Percentiles rank a stretch among this genome's conserved stretches.
phyloP scores from a whole-genome alignment of 2,329 filamentous ascomycete species.

The Phyllosticta paracitricarpa region DNA sequence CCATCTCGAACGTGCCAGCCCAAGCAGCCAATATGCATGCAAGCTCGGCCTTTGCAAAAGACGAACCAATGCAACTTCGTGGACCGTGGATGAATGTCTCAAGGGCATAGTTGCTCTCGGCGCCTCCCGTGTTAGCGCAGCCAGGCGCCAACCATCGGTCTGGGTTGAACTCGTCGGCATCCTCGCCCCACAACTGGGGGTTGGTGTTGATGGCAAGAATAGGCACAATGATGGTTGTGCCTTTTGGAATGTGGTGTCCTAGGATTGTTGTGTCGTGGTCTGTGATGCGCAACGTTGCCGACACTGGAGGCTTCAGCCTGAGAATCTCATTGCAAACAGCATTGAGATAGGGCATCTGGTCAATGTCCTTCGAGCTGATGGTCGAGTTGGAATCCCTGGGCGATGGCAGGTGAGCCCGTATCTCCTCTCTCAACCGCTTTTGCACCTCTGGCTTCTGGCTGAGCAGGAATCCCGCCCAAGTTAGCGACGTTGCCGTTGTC shows the following conservation, averaged over 20 bases:
- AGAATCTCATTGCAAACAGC: conserved; percentile 71
- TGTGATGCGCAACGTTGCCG: conserved; percentile 58
- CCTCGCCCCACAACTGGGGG: conserved; percentile 61
- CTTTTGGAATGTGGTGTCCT: conserved; percentile 56
- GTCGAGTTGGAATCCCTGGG: conserved; percentile 28
- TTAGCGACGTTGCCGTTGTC: conserved; percentile 45
- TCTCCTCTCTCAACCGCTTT: conserved; percentile 39
- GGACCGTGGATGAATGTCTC: conserved; percentile 82
- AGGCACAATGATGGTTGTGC: conserved; percentile 57
- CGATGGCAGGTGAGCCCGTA: conserved; percentile 37
- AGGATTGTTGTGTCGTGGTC: conserved; percentile 54
- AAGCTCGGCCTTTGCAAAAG: conserved; percentile 76
- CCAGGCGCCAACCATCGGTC: conserved; percentile 43
- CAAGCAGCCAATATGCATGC: conserved; percentile 69
- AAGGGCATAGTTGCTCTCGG: conserved; percentile 65
- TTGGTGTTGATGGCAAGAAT: conserved; percentile 62
- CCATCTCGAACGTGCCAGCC: conserved; percentile 64
- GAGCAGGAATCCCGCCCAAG: conserved; percentile 45
- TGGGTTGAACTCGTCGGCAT: conserved; percentile 67
- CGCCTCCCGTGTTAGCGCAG: conserved; percentile 54
- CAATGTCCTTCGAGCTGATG: conserved; percentile 50
- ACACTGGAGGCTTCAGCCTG: conserved; percentile 62
- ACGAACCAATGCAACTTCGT: conserved; percentile 71
- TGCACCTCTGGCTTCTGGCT: conserved; percentile 42
- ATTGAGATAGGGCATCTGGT: conserved; percentile 67